Conservation (phyloP, 1,139 yeast genomes). For the Pichia sp. region DNA sequence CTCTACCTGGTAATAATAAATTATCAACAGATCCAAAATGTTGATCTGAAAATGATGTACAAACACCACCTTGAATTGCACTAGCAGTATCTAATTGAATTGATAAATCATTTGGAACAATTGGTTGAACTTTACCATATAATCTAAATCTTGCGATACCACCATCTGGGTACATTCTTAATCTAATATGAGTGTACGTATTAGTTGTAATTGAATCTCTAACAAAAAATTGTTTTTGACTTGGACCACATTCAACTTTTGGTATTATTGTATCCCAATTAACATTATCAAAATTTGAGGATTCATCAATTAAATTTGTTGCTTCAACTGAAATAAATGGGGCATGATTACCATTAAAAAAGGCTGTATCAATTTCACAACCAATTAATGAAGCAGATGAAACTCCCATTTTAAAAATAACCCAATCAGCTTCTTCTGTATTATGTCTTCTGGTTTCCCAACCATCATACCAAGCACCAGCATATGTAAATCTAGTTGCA, state of each 20-base stretch:
- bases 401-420: constrained; percentile 74
- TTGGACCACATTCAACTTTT: constrained; percentile 78
- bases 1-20: constrained; percentile 85
- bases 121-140: constrained; percentile 74
- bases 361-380: constrained; percentile 87
- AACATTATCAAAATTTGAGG: constrained; percentile 27
- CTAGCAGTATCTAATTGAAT: constrained; percentile 67
- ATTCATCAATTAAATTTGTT: constrained; percentile 34
- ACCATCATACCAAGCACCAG: constrained; percentile 97
- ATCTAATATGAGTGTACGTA: constrained; percentile 70
- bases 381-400: constrained; percentile 73
- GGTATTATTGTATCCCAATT: constrained; percentile 68
- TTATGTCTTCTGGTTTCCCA: constrained; percentile 98
- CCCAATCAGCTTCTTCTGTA: constrained; percentile 79
- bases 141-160: constrained; percentile 92
- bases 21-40: constrained; percentile 91
- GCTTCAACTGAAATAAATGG: constrained; percentile 86
- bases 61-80: constrained; percentile 84
- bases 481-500: constrained; percentile 66
- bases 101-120: constrained; percentile 42
- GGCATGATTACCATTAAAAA: constrained; percentile 91
- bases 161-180: constrained; percentile 94
- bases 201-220: constrained; percentile 51
- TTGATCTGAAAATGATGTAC: constrained; percentile 76
- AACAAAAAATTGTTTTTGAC: constrained; percentile 74